These are phyloP conservation scores for Macrolepiota dolichaula DNA, from an alignment of 768 basidiomycete species.

Conservation along the genomic window DNA sequence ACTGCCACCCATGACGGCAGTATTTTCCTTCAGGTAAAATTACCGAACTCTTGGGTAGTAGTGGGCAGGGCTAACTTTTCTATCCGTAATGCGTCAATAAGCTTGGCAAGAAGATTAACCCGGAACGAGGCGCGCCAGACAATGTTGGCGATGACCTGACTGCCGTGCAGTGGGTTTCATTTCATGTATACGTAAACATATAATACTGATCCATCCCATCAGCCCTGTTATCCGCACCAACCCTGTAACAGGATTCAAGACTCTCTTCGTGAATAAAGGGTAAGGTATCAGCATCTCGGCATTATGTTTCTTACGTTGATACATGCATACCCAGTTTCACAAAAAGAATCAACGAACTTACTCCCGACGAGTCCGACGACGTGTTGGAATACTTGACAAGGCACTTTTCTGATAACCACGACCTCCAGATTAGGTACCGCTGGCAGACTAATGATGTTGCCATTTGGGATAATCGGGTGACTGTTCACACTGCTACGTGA, in stretches of 20 bases:
- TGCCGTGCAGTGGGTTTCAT: constrained; percentile 44
- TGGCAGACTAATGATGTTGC: constrained; percentile 53
- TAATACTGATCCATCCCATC: background rate
- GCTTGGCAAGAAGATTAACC: constrained; percentile 20
- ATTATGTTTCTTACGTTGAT: background rate
- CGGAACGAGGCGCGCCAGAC: constrained; percentile 44
- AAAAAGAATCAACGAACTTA: constrained; percentile 49
- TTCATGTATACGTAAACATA: background rate
- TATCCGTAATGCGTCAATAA: background rate
- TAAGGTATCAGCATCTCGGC: constrained; percentile 14
- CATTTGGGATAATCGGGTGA: constrained; percentile 59
- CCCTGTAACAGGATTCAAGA: constrained; percentile 59
- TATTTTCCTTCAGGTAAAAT: background rate
- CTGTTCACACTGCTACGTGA: constrained; percentile 45
- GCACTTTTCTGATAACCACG: constrained; percentile 56
- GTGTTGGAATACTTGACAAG: constrained; percentile 45
- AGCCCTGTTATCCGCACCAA: constrained; percentile 53
- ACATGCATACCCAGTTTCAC: constrained; percentile 40
- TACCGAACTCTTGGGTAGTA: too few species aligned
- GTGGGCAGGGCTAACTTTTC: too few species aligned
- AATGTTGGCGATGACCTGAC: constrained; percentile 47
- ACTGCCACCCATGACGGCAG: constrained; percentile 49
- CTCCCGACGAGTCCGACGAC: constrained; percentile 49
- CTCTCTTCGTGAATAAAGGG: constrained; percentile 52
- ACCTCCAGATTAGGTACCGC: constrained; percentile 50